A percentile compares a stretch with the other conserved stretches of the same genome.
Conservation (phyloP, 129 eudicot species). For the Sambucus nigra region DNA sequence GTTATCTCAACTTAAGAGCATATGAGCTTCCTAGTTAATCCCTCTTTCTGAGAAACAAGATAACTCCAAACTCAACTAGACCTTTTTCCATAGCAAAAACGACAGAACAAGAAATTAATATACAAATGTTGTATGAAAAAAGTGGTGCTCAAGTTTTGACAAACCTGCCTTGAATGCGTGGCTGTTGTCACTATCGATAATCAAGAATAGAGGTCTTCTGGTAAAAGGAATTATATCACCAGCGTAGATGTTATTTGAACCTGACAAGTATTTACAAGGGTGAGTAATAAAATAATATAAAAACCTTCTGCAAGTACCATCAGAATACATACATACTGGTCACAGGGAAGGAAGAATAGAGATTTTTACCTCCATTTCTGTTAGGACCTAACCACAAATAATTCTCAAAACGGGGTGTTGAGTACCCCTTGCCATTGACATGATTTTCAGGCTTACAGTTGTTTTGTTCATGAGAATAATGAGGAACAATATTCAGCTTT, state of each 20-base stretch:
- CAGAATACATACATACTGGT: neutral
- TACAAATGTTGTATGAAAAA: neutral
- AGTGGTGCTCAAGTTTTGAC: slow-evolving; percentile 38
- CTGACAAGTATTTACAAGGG: slow-evolving; percentile 23
- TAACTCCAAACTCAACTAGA: neutral
- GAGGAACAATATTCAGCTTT: slow-evolving; percentile 26
- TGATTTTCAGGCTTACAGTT: slow-evolving; percentile 30
- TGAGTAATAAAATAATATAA: neutral
- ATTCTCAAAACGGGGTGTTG: slow-evolving; percentile 43
- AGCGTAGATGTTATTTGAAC: slow-evolving; percentile 69
- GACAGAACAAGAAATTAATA: slow-evolving; percentile 1
- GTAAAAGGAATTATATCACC: slow-evolving; percentile 88
- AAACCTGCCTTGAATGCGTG: slow-evolving; percentile 99
- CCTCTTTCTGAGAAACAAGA: too few species aligned
- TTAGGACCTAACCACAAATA: slow-evolving; percentile 76
- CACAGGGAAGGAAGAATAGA: neutral
- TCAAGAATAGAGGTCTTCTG: slow-evolving; percentile 78
- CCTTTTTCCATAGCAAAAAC: slow-evolving; percentile 2
- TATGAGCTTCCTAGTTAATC: too few species aligned
- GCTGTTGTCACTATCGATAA: slow-evolving; percentile 94
- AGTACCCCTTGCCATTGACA: slow-evolving; percentile 40
- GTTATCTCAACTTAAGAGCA: neutral
- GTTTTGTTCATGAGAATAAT: slow-evolving; percentile 30
- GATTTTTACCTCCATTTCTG: slow-evolving; percentile 62
- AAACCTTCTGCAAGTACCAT: neutral